Evolutionary conservation across 805 yeast species (phyloP).

Genomic region (Komagataella mondaviorum): DNA sequence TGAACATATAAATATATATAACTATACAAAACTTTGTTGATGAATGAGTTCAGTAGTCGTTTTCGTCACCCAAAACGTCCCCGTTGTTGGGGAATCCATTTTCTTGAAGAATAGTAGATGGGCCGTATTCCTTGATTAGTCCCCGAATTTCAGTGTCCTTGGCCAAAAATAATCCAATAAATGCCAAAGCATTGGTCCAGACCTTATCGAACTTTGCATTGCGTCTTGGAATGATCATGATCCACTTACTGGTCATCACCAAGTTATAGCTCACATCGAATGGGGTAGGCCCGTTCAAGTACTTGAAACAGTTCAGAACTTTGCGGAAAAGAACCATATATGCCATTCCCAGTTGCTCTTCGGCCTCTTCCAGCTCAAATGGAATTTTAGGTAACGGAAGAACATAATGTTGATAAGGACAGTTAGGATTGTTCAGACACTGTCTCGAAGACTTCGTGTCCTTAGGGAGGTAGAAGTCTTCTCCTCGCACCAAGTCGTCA

Average conservation of each 20-base stretch:
- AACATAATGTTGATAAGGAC: conserved; percentile 74
- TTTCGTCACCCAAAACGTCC: conserved; percentile 44
- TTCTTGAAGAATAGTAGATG: conserved; percentile 38
- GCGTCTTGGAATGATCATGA: conserved; percentile 77
- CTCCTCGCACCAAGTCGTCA: conserved; percentile 26
- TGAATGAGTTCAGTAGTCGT: conserved; percentile 31
- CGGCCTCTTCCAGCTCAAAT: conserved; percentile 25
- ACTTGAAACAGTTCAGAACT: conserved; percentile 47
- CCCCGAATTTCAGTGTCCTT: conserved; percentile 46
- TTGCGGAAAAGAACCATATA: conserved; percentile 66
- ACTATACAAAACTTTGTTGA: not conserved
- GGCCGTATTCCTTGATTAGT: conserved; percentile 31
- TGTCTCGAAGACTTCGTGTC: conserved; percentile 22
- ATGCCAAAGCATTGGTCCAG: conserved; percentile 73
- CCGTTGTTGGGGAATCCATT: conserved; percentile 58
- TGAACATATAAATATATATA: not conserved
- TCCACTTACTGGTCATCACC: conserved; percentile 69
- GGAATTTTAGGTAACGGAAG: conserved; percentile 38
- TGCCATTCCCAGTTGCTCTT: conserved; percentile 49
- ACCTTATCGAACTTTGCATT: conserved; percentile 35
- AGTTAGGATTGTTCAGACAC: conserved; percentile 46
- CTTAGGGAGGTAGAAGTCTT: conserved; percentile 38
- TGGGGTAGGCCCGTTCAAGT: conserved; percentile 14
- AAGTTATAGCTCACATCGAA: conserved; percentile 60
- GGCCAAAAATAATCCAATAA: conserved; percentile 65